Conservation (phyloP, 306 rosid species). For the Biancaea sappan region DNA sequence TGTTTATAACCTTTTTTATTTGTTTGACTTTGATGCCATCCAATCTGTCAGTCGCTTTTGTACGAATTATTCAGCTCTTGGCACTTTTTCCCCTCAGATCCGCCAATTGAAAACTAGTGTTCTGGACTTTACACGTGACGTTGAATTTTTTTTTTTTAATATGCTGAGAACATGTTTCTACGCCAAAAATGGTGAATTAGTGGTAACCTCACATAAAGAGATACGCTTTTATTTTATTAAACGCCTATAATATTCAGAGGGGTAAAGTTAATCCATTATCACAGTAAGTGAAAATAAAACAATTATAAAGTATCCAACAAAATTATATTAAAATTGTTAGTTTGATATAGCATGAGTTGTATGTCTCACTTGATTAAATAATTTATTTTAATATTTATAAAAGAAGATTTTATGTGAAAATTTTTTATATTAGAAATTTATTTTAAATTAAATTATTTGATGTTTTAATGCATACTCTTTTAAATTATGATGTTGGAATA, state of each 20-base stretch:
- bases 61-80: neutral
- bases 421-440: too few relatives aligned
- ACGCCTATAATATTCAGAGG: neutral
- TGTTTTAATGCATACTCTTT: too few relatives aligned
- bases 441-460: too few relatives aligned
- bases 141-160: too few relatives aligned
- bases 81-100: neutral
- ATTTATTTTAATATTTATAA: too few relatives aligned
- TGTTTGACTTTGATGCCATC: neutral
- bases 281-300: neutral
- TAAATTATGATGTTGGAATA: too few relatives aligned
- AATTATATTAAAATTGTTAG: too few relatives aligned
- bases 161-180: neutral
- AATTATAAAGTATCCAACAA: neutral
- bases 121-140: neutral
- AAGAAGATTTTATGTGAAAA: too few relatives aligned
- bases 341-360: too few relatives aligned
- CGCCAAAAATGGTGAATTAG: neutral
- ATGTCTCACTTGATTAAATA: too few relatives aligned
- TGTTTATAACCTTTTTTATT: neutral
- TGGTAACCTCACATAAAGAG: neutral
- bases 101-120: slow-evolving; percentile 1
- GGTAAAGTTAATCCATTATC: neutral
- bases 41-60: neutral
- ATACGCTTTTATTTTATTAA: neutral